These are phyloP conservation scores for Lipomyces anomalus DNA, from an alignment of 805 yeast species.

Conservation along the genomic window DNA sequence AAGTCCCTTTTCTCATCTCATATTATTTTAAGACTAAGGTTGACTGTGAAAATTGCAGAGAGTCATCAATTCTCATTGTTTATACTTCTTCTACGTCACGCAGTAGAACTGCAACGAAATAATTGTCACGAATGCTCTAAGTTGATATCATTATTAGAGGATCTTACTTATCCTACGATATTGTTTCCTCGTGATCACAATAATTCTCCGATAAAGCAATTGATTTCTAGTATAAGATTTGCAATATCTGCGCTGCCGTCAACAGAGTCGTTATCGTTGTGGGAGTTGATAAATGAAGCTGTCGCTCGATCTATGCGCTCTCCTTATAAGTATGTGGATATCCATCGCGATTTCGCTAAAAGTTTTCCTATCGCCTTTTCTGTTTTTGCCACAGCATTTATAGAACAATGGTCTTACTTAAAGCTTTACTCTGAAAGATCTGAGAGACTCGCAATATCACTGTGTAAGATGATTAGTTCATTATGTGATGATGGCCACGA, in stretches of 20 bases:
- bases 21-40: not conserved
- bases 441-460: conserved; percentile 32
- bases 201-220: not conserved
- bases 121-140: too few relatives aligned
- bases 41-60: conserved; percentile 2
- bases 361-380: conserved; percentile 44
- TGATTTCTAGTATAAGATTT: conserved; percentile 36
- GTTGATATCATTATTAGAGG: not conserved
- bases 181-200: not conserved
- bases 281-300: conserved; percentile 69
- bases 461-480: conserved; percentile 34
- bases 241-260: conserved; percentile 14
- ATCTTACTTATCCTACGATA: not conserved
- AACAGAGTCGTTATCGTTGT: conserved; percentile 37
- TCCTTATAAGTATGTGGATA: conserved; percentile 82
- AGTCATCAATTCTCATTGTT: too few relatives aligned
- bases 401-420: conserved; percentile 80
- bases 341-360: conserved; percentile 29
- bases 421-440: too few relatives aligned
- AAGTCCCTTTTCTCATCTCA: too few relatives aligned
- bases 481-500: conserved; percentile 58
- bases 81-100: too few relatives aligned
- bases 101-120: too few relatives aligned
- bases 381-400: conserved; percentile 50
- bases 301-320: conserved; percentile 62